phyloP scores from a whole-genome alignment of 1,284 basidiomycete species.

The Schizophyllum amplum region DNA sequence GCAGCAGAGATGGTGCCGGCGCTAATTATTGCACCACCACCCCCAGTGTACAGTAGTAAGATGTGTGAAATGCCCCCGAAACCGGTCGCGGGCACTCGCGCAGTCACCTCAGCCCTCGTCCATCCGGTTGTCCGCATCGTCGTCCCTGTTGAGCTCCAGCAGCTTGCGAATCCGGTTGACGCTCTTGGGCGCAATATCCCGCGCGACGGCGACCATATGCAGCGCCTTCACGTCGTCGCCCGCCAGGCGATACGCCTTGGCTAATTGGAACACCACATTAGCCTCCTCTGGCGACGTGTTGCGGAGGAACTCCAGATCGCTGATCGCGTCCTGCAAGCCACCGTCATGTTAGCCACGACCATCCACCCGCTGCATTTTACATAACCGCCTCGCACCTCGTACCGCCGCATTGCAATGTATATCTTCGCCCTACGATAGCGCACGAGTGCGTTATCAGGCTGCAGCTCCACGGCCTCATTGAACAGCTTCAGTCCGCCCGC shows the following conservation, averaged over 20 bases:
- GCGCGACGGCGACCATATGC: slow-evolving; percentile 77
- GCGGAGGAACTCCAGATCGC: slow-evolving; percentile 72
- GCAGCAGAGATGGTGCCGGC: neutral
- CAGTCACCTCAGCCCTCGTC: slow-evolving; percentile 44
- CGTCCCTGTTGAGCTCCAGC: slow-evolving; percentile 61
- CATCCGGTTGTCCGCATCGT: slow-evolving; percentile 57
- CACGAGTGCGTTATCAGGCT: slow-evolving; percentile 81
- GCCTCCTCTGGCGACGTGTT: slow-evolving; percentile 86
- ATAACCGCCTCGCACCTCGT: slow-evolving; percentile 57
- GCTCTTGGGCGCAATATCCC: slow-evolving; percentile 78
- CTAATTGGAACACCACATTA: slow-evolving; percentile 93
- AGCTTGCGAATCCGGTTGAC: slow-evolving; percentile 70
- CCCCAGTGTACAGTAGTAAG: neutral
- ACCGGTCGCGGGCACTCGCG: neutral
- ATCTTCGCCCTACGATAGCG: slow-evolving; percentile 88
- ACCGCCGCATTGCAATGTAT: slow-evolving; percentile 73
- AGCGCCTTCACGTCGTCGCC: slow-evolving; percentile 76
- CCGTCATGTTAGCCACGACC: slow-evolving; percentile 13
- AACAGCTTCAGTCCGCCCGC: slow-evolving; percentile 70
- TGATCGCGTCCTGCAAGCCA: slow-evolving; percentile 34
- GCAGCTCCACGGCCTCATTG: slow-evolving; percentile 66
- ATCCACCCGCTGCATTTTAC: slow-evolving; percentile 12
- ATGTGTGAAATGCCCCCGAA: slow-evolving; percentile 13
- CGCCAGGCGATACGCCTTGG: slow-evolving; percentile 76
- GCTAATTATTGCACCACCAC: neutral